Evolutionary conservation across 768 basidiomycete genomes (phyloP).

Genomic region (Serendipita vermifera): DNA sequence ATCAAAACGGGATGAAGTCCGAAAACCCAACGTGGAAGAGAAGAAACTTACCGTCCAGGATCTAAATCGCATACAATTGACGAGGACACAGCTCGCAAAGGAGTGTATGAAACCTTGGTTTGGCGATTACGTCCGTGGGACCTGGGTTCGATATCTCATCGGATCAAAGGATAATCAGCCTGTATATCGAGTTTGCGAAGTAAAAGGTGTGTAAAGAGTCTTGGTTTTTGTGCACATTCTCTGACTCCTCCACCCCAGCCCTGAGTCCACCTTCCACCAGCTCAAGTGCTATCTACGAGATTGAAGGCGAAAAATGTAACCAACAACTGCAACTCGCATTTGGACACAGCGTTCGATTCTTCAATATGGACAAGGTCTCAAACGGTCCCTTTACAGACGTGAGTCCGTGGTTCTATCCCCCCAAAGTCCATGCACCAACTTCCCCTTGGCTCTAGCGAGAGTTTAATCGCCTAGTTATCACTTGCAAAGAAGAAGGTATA

Average conservation of each 20-base stretch:
- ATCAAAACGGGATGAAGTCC: conserved; percentile 31
- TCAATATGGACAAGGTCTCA: conserved; percentile 77
- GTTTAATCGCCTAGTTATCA: conserved; percentile 3
- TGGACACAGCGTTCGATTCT: conserved; percentile 48
- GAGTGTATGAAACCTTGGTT: conserved; percentile 72
- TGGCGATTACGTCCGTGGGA: conserved; percentile 64
- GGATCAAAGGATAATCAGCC: conserved; percentile 37
- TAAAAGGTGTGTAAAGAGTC: conserved; percentile 42
- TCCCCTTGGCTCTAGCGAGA: too few species aligned
- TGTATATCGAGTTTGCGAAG: conserved; percentile 73
- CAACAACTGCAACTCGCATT: conserved; percentile 63
- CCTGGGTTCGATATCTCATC: conserved; percentile 77
- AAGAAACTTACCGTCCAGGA: conserved; percentile 46
- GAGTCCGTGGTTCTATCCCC: too few species aligned
- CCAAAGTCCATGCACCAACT: too few species aligned
- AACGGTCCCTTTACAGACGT: conserved; percentile 57
- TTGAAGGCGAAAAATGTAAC: conserved; percentile 52
- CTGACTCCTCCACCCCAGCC: conserved; percentile 28
- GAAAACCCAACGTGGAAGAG: conserved; percentile 59
- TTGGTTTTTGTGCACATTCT: conserved; percentile 11
- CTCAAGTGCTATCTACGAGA: too few species aligned
- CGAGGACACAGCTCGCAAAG: conserved; percentile 58
- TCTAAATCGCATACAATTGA: conserved; percentile 48
- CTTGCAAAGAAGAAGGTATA: not conserved
- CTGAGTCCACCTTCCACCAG: not conserved